Evolutionary conservation across 2,329 filamentous ascomycete species (phyloP).

Genomic region (Rhynchosporium secalis): DNA sequence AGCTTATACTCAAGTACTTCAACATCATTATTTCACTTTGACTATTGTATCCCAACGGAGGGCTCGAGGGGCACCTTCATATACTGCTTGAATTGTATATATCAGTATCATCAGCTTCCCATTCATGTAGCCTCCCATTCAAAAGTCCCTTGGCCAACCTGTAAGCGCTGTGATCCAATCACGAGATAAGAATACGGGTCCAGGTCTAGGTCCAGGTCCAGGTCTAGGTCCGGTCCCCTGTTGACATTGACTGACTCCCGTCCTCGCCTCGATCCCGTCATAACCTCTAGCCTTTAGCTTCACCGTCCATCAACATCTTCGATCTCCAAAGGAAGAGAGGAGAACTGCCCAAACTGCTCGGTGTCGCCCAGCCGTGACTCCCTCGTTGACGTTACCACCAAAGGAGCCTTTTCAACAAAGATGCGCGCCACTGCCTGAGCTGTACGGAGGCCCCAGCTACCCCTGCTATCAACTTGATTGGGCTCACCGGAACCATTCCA

Average conservation of each 20-base stretch:
- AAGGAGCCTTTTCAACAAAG: constrained; percentile 22
- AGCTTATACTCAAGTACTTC: neutral
- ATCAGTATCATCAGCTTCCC: neutral
- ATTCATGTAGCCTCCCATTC: neutral
- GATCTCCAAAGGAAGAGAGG: constrained; percentile 13
- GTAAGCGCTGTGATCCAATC: constrained; percentile 32
- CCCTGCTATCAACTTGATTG: constrained; percentile 30
- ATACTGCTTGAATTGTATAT: constrained; percentile 1
- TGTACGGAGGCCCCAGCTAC: constrained; percentile 32
- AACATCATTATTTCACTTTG: neutral
- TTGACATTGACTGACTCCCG: constrained; percentile 29
- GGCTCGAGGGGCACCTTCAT: neutral
- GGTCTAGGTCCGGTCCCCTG: constrained; percentile 1
- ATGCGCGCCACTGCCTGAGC: constrained; percentile 33
- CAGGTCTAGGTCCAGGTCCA: neutral
- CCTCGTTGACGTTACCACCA: neutral
- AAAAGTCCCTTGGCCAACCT: neutral
- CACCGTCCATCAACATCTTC: constrained; percentile 13
- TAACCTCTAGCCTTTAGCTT: neutral
- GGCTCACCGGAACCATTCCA: constrained; percentile 26
- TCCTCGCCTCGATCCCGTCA: neutral
- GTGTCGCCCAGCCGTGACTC: constrained; percentile 4
- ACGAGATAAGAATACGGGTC: constrained; percentile 26
- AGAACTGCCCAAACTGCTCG: neutral
- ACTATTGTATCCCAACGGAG: neutral